Evolutionary conservation across 1,139 yeast species (phyloP), one percentile per base, ranked within the genome.

Genomic region (Yamadazyma epiphylla): DNA sequence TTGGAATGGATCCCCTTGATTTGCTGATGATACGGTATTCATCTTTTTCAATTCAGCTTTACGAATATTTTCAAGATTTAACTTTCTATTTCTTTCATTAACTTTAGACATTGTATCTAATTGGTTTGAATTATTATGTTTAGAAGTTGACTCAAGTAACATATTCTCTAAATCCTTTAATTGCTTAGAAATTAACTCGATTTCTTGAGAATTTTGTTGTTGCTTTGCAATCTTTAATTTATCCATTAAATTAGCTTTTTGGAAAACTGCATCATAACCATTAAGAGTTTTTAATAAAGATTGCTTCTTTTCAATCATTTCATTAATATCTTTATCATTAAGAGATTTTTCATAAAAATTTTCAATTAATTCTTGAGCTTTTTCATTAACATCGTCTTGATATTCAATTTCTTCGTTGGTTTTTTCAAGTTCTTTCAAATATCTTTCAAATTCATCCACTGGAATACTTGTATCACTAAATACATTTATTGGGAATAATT

Each of bases 1-100:
- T 40, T 87, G 79, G 57, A 91, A 91, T 20, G 98, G 97, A 61
- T 91, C 94, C 6, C 82, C 77, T 28, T 70, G 79, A 31, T 72
- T 68, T 25, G 49, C 52, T 14, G 51, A 52, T 1, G 69, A 62
- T 36, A 70, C 58, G 46, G 80, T 75, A 34, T 80, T 68, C 46
- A 69, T 69, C 39, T 76, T 83, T 46, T 67, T 70, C 30, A 79
- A 60, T 53, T 89, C 97, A 1, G 95, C 96, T 46, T 75, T 74
- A 46, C 95, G 77, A 40, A 88, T 78, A 33, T 77, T 78, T 29
- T 78, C 78, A 51, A 78, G 80, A 56, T 89, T 91, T 39, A 83
- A 73, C 47, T 78, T 82, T 53, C 95, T 75, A 55, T 91, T 91
- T 47, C 96, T 76, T 48, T 79, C 80, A 49, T 84, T 84, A 31